Evolutionary conservation across 2,329 filamentous ascomycete genomes (phyloP).

Genomic region (Emergomyces pasteurianus): DNA sequence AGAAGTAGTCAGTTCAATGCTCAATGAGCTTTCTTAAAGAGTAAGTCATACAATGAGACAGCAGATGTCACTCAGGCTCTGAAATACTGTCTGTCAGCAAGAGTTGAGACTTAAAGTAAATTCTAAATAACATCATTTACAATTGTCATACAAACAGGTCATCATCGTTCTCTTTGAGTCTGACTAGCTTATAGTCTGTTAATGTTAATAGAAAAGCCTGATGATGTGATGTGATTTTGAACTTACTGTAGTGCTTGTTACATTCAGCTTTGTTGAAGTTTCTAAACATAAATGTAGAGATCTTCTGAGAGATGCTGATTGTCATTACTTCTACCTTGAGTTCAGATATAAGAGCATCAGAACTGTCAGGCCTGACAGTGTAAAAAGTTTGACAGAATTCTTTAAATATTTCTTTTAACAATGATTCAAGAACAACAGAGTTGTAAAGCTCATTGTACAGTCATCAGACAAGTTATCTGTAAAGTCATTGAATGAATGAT

Average conservation of each 20-base stretch:
- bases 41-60: neutral
- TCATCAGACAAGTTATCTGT: neutral
- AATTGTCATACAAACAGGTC: neutral
- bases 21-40: neutral
- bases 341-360: neutral
- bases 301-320: neutral
- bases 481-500: neutral
- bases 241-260: neutral
- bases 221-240: neutral
- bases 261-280: neutral
- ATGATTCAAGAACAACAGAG: neutral
- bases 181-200: neutral
- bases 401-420: neutral
- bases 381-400: neutral
- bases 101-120: neutral
- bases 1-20: neutral
- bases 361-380: neutral
- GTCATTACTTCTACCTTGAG: neutral
- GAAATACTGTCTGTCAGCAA: neutral
- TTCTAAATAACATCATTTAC: neutral
- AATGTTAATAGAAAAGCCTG: neutral
- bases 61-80: neutral
- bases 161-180: neutral
- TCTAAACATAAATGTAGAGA: neutral
- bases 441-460: neutral